Percentiles rank a stretch among this genome's conserved stretches.
phyloP scores from a whole-genome alignment of 1,284 basidiomycete genomes.

The Pseudozyma flocculosa region DNA sequence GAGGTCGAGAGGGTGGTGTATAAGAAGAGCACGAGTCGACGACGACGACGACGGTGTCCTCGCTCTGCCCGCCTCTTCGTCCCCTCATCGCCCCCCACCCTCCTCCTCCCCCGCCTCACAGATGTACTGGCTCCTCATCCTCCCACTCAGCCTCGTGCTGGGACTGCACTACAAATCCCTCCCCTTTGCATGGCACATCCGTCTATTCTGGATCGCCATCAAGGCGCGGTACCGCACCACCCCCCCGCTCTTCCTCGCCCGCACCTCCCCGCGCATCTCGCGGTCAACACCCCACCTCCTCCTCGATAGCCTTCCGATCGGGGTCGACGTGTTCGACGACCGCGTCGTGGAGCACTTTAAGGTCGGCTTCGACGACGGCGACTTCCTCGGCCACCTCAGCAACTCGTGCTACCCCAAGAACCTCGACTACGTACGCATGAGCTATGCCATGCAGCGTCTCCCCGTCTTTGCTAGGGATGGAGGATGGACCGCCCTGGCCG shows the following conservation, averaged over 20 bases:
- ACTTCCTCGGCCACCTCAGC: conserved; percentile 41
- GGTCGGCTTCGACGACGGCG: conserved; percentile 38
- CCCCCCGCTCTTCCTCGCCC: conserved; percentile 3
- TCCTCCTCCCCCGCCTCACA: not conserved
- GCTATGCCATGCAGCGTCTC: conserved; percentile 5
- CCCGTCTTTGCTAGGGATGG: conserved; percentile 17
- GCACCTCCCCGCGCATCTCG: conserved; percentile 1
- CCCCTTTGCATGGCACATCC: conserved; percentile 36
- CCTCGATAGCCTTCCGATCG: conserved; percentile 25
- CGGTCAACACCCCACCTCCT: conserved; percentile 17
- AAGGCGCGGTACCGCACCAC: conserved; percentile 10
- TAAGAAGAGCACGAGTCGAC: too few species aligned
- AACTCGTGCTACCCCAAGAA: conserved; percentile 37
- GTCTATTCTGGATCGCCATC: conserved; percentile 27
- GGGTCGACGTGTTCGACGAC: conserved; percentile 37
- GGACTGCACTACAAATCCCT: conserved; percentile 30
- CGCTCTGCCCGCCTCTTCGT: too few species aligned
- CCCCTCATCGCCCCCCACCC: too few species aligned
- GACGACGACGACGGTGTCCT: too few species aligned
- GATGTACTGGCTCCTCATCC: conserved; percentile 18
- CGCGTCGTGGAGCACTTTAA: conserved; percentile 10
- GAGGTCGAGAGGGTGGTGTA: too few species aligned
- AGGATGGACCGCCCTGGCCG: conserved; percentile 34
- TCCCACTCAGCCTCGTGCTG: conserved; percentile 26
- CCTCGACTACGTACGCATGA: conserved; percentile 37